Conservation (phyloP, 2,329 filamentous ascomycete genomes). For the Helminthosporium solani region DNA sequence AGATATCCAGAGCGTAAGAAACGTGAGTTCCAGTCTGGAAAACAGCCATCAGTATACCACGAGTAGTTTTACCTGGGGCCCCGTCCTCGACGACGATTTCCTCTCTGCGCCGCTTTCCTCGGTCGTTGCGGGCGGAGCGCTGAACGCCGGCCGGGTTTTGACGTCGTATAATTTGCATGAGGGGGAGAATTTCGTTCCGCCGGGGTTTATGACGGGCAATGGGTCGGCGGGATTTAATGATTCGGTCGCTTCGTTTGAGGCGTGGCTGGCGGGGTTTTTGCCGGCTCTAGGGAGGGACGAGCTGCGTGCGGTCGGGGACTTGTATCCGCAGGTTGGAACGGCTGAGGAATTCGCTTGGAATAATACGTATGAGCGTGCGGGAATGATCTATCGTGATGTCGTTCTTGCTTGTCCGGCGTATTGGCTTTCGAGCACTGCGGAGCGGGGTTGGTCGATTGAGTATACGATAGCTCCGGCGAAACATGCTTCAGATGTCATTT, state of each 20-base stretch:
- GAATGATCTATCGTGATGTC: slow-evolving; percentile 59
- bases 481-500: slow-evolving; percentile 60
- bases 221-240: slow-evolving; percentile 52
- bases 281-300: slow-evolving; percentile 49
- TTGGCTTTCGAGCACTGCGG: slow-evolving; percentile 55
- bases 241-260: slow-evolving; percentile 51
- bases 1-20: slow-evolving; percentile 55
- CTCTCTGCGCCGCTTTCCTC: slow-evolving; percentile 51
- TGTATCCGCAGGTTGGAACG: slow-evolving; percentile 53
- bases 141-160: slow-evolving; percentile 52
- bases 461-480: slow-evolving; percentile 61
- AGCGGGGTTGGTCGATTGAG: slow-evolving; percentile 56
- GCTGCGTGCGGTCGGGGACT: slow-evolving; percentile 41
- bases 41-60: slow-evolving; percentile 56
- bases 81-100: slow-evolving; percentile 60
- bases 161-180: slow-evolving; percentile 65
- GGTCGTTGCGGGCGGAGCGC: slow-evolving; percentile 39
- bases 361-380: slow-evolving; percentile 54
- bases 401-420: slow-evolving; percentile 61
- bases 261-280: slow-evolving; percentile 57
- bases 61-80: slow-evolving; percentile 60
- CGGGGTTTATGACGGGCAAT: slow-evolving; percentile 45
- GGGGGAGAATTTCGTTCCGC: slow-evolving; percentile 62
- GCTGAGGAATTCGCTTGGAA: slow-evolving; percentile 55
- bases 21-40: slow-evolving; percentile 54